Base-by-base conservation (phyloP, 1,284 basidiomycete genomes). In the Boletellus dicymbophilus region DNA sequence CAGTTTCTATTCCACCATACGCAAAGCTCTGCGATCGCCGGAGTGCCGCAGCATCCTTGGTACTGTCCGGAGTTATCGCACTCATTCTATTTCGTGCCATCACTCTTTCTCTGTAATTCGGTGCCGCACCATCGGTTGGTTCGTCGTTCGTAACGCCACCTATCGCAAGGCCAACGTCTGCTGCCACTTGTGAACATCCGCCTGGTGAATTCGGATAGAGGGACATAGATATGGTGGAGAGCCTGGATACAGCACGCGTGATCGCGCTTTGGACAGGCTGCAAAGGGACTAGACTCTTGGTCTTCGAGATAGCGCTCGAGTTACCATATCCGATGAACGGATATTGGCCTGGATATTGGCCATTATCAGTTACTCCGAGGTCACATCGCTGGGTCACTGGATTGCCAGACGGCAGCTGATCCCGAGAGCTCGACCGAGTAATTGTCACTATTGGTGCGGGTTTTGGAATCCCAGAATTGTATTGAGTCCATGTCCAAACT, bases 401-500 rank as follows among this genome's bases (percentile, higher is more conserved):
- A 44, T 49, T 48, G 36, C 27, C 31, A n/a, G 34, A 26, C 18
- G 27, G 22, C 22, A 49, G 34, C 27, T 52, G 58, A 37, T 49
- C 46, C 33, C 55, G 57, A 22, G 65, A 56, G 25, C 55, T 61
- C 23, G 58, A 57, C n/a, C 56, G 56, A n/a, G 62, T 58, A 40
- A 65, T 54, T 10, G 59, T 69, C 34, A 66, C 54, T 20, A 39
- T 51, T 4, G 71, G 63, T 6, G 51, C 51, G 37, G 69, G 64
- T 38, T 68, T 70, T 0, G 63, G 61, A 21, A 67, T 67, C 8
- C 63, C 65, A 2, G 74, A 77, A n/a, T 75, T 73, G 61, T 86
- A 86, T 55, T 84, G 81, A 3, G 82, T 79, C 85, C 85, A 88
- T 34, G 76, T 72, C 73, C 77, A 81, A 25, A 75, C 63, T 3